Conservation (phyloP, 768 basidiomycete genomes). For the Omphalotus guepiniiformis region DNA sequence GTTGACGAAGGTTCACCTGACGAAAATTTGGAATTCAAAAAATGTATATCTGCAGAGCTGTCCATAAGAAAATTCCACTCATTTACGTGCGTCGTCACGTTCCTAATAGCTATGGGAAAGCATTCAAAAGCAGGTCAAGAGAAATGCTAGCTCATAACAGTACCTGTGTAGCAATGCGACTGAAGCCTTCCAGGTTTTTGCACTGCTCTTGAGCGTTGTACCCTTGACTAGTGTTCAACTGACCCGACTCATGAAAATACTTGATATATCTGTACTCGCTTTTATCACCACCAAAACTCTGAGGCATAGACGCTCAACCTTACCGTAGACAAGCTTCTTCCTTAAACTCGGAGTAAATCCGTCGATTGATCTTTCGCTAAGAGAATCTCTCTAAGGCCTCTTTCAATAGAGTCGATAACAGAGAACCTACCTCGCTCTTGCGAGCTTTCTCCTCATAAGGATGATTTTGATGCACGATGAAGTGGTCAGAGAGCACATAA, state of each 20-base stretch:
- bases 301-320: slow-evolving; percentile 6
- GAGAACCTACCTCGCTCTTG: slow-evolving; percentile 53
- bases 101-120: no score
- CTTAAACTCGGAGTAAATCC: slow-evolving; percentile 72
- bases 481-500: slow-evolving; percentile 83
- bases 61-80: no score
- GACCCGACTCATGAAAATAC: slow-evolving; percentile 46
- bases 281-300: background rate
- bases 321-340: slow-evolving; percentile 73
- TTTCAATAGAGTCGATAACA: background rate
- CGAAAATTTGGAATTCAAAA: no score
- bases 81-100: no score
- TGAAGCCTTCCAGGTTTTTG: slow-evolving; percentile 53
- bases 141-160: no score
- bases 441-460: slow-evolving; percentile 73
- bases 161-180: slow-evolving; percentile 37
- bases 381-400: background rate
- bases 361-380: slow-evolving; percentile 72
- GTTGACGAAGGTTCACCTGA: no score
- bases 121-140: no score
- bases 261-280: slow-evolving; percentile 52
- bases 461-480: slow-evolving; percentile 86
- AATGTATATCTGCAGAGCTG: no score
- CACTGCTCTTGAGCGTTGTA: slow-evolving; percentile 60
- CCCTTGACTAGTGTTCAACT: slow-evolving; percentile 46